Conservation (phyloP, 2,329 filamentous ascomycete genomes). For the Botrytis sinoallii region DNA sequence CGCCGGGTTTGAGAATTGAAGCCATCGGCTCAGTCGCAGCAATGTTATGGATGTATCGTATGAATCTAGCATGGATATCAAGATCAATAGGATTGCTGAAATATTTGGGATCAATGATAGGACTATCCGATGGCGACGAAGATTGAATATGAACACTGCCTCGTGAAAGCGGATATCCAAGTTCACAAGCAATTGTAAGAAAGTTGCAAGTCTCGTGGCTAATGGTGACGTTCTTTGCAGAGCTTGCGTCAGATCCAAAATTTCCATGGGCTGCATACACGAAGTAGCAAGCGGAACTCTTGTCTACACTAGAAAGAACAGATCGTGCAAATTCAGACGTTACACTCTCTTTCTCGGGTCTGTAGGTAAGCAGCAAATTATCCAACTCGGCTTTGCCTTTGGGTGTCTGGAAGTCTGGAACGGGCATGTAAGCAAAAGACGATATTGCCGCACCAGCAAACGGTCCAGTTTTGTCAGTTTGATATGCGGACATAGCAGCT, state of each 20-base stretch:
- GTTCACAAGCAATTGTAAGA: slow-evolving; percentile 50
- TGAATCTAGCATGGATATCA: slow-evolving; percentile 41
- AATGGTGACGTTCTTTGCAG: neutral
- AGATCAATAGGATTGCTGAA: slow-evolving; percentile 44
- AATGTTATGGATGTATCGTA: slow-evolving; percentile 38
- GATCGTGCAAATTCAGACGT: neutral
- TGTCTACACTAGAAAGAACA: neutral
- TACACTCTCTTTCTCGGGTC: neutral
- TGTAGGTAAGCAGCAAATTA: neutral
- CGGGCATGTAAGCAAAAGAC: neutral
- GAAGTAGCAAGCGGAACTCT: neutral
- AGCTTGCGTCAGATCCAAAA: neutral
- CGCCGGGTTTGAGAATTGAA: slow-evolving; percentile 35
- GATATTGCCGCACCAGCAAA: neutral
- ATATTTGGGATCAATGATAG: slow-evolving; percentile 43
- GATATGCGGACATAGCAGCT: neutral
- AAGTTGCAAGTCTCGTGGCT: slow-evolving; percentile 43
- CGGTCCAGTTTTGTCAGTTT: neutral
- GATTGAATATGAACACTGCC: slow-evolving; percentile 43
- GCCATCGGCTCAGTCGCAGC: slow-evolving; percentile 35
- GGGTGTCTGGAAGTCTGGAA: neutral
- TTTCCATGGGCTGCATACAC: neutral
- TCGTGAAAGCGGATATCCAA: slow-evolving; percentile 43
- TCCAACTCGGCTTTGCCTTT: neutral
- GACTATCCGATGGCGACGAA: slow-evolving; percentile 33